phyloP scores from a whole-genome alignment of 768 basidiomycete genomes.

The Coprinopsis marcescibilis region DNA sequence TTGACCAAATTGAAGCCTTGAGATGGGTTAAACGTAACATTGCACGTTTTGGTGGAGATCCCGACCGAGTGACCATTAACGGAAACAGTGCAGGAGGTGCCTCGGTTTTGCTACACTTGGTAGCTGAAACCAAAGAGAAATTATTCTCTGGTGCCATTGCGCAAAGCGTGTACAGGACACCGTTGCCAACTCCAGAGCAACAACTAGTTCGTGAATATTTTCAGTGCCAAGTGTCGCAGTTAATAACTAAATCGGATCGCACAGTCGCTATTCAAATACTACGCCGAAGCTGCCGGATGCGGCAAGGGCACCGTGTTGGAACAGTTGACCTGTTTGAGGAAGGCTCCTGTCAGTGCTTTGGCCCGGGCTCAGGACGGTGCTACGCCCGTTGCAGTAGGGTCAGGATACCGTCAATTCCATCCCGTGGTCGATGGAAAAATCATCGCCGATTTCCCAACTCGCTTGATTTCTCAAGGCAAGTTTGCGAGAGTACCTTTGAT shows the following conservation, averaged over 20 bases:
- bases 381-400: slow-evolving; percentile 25
- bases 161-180: slow-evolving; percentile 54
- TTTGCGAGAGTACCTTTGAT: slow-evolving; percentile 51
- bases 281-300: slow-evolving; percentile 46
- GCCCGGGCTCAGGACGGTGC: slow-evolving; percentile 51
- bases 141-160: slow-evolving; percentile 54
- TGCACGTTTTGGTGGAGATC: slow-evolving; percentile 58
- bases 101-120: slow-evolving; percentile 54
- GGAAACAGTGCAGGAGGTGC: slow-evolving; percentile 57
- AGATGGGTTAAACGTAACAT: slow-evolving; percentile 63
- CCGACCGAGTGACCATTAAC: slow-evolving; percentile 49
- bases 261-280: slow-evolving; percentile 50
- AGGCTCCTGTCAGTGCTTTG: slow-evolving; percentile 44
- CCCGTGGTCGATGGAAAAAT: slow-evolving; percentile 52
- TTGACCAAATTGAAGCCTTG: slow-evolving; percentile 57
- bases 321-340: slow-evolving; percentile 43
- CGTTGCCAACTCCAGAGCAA: slow-evolving; percentile 46
- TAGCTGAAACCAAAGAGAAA: slow-evolving; percentile 29
- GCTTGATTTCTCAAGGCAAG: slow-evolving; percentile 36
- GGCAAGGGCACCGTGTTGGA: slow-evolving; percentile 26
- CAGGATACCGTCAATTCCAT: slow-evolving; percentile 41
- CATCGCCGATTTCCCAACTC: slow-evolving; percentile 46
- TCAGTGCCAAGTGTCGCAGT: not conserved
- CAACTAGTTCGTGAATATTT: slow-evolving; percentile 36
- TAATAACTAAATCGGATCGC: not conserved